phyloP scores from a whole-genome alignment of 2,329 filamentous ascomycete genomes.

The Geoglossum cookeanum region DNA sequence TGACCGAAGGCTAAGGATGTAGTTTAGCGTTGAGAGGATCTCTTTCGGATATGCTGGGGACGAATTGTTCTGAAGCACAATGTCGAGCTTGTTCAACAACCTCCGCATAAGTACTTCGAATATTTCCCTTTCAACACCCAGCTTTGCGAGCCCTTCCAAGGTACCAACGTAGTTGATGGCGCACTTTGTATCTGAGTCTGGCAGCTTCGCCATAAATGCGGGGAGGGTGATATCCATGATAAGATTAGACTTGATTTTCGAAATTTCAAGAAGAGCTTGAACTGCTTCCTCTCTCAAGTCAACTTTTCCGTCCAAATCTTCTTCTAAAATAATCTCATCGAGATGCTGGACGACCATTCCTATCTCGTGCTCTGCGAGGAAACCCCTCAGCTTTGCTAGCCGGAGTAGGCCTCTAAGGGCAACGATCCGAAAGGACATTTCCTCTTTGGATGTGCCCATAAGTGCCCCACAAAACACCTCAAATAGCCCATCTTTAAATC shows the following conservation, averaged over 20 bases:
- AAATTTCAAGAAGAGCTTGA: slow-evolving; percentile 37
- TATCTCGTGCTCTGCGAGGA: slow-evolving; percentile 32
- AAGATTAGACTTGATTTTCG: slow-evolving; percentile 39
- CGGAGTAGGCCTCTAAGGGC: slow-evolving; percentile 28
- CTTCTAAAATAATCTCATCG: slow-evolving; percentile 39
- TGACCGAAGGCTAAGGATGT: slow-evolving; percentile 36
- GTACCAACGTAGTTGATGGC: slow-evolving; percentile 31
- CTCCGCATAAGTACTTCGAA: slow-evolving; percentile 44
- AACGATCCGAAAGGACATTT: slow-evolving; percentile 29
- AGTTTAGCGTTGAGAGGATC: slow-evolving; percentile 40
- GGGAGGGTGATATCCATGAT: slow-evolving; percentile 47
- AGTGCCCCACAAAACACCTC: slow-evolving; percentile 35
- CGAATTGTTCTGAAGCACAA: slow-evolving; percentile 32
- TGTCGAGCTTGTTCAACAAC: slow-evolving; percentile 41
- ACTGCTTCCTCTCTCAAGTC: slow-evolving; percentile 40
- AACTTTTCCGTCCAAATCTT: slow-evolving; percentile 34
- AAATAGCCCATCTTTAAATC: slow-evolving; percentile 31
- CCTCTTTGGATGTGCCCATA: slow-evolving; percentile 32
- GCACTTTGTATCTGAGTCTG: slow-evolving; percentile 32
- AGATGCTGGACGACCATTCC: slow-evolving; percentile 36
- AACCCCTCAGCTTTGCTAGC: slow-evolving; percentile 25
- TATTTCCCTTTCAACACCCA: slow-evolving; percentile 40
- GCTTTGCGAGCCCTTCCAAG: slow-evolving; percentile 43
- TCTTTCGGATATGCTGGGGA: slow-evolving; percentile 36
- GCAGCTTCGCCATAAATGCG: slow-evolving; percentile 43